A percentile compares a stretch with the other conserved stretches of the same genome.
These are phyloP conservation scores for Microthyrium microscopicum DNA, from an alignment of 2,329 filamentous ascomycete genomes.

Conservation along the genomic window DNA sequence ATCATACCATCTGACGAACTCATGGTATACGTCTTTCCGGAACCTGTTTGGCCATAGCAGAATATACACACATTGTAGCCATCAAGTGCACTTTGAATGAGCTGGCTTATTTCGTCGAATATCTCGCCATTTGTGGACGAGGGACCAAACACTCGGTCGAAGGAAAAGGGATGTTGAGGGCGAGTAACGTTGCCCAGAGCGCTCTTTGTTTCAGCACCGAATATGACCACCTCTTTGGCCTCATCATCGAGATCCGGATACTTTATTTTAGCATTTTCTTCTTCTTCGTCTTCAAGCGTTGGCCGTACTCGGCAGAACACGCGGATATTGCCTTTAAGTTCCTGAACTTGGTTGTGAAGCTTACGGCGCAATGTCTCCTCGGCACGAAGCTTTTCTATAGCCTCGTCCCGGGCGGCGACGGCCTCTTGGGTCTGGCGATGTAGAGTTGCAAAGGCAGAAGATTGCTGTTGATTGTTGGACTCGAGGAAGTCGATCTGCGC, in stretches of 20 bases:
- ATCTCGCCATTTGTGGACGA: conserved; percentile 64
- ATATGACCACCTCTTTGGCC: conserved; percentile 69
- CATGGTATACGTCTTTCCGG: conserved; percentile 96
- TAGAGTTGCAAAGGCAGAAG: conserved; percentile 67
- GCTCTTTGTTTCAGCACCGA: conserved; percentile 69
- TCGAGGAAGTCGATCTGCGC: conserved; percentile 81
- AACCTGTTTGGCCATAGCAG: conserved; percentile 94
- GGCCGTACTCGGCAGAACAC: conserved; percentile 95
- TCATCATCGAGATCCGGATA: conserved; percentile 71
- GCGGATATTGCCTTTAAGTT: conserved; percentile 93
- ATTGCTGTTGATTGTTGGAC: conserved; percentile 77
- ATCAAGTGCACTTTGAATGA: conserved; percentile 90
- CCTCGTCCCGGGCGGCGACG: conserved; percentile 47
- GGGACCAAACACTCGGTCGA: conserved; percentile 83
- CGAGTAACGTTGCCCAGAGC: conserved; percentile 60
- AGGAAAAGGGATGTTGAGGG: conserved; percentile 72
- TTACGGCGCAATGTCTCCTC: conserved; percentile 84
- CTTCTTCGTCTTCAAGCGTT: conserved; percentile 41
- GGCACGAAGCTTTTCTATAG: conserved; percentile 67
- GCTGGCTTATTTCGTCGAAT: conserved; percentile 90
- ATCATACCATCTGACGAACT: conserved; percentile 93
- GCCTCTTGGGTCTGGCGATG: conserved; percentile 69
- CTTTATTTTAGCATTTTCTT: conserved; percentile 53
- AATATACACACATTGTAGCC: conserved; percentile 99
- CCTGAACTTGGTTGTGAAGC: conserved; percentile 93